Conservation (phyloP, 1,284 basidiomycete species). For the Ustilago shanxiensis region DNA sequence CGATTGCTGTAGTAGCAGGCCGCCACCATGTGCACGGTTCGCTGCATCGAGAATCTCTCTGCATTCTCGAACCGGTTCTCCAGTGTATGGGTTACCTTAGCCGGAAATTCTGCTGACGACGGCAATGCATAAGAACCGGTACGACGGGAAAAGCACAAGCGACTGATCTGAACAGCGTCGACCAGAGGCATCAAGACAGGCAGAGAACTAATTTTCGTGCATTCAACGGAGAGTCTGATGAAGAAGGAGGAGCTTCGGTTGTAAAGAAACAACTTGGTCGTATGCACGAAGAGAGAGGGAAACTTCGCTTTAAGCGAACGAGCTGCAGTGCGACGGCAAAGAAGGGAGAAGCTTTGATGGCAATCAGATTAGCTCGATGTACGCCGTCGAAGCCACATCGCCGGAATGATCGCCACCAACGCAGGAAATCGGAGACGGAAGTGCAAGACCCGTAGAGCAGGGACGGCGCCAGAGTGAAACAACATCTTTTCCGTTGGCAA, state of each 20-base stretch:
- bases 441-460: conserved; percentile 1
- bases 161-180: too few species aligned
- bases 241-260: background rate
- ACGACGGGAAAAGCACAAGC: background rate
- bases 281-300: background rate
- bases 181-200: background rate
- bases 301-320: background rate
- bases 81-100: background rate
- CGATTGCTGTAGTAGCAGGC: background rate
- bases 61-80: background rate
- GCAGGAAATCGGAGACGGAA: background rate
- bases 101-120: background rate
- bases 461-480: conserved; percentile 1
- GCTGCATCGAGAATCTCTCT: background rate
- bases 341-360: background rate
- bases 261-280: background rate
- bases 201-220: background rate
- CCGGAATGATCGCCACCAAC: conserved; percentile 7
- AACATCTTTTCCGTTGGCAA: background rate
- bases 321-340: background rate
- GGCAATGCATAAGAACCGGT: background rate
- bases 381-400: conserved; percentile 3
- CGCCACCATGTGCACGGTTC: background rate
- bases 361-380: conserved; percentile 4
- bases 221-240: background rate